Conservation (phyloP, 495 filamentous ascomycete species). For the Hypoxylon rickii region DNA sequence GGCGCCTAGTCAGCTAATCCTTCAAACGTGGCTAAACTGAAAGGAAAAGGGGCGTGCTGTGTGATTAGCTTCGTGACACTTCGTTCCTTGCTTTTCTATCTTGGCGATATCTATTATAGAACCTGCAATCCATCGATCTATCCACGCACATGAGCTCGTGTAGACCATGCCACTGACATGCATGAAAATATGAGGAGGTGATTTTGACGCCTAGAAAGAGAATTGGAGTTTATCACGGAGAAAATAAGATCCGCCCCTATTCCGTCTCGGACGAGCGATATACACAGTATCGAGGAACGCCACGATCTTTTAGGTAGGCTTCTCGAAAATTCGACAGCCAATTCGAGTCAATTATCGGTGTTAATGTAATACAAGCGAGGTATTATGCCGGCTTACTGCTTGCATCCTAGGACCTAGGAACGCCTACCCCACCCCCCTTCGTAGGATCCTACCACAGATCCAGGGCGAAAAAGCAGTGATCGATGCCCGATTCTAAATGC, state of each 20-base stretch:
- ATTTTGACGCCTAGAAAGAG: too few relatives aligned
- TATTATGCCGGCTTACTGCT: background rate
- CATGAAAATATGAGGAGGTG: too few relatives aligned
- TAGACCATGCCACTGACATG: background rate
- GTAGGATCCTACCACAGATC: background rate
- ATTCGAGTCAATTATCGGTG: background rate
- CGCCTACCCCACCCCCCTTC: background rate
- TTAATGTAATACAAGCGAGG: background rate
- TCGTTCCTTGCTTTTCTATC: background rate
- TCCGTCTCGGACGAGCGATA: too few relatives aligned
- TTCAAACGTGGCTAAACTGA: too few relatives aligned
- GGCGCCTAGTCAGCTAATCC: too few relatives aligned
- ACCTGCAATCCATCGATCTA: too few relatives aligned
- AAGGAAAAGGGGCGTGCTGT: too few relatives aligned
- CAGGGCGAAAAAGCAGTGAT: constrained; percentile 1
- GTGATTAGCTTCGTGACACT: too few relatives aligned
- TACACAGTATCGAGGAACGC: too few relatives aligned
- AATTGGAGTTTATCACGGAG: too few relatives aligned
- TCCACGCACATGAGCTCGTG: background rate
- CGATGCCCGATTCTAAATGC: constrained; percentile 8
- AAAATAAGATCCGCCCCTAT: too few relatives aligned
- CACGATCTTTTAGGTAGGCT: background rate
- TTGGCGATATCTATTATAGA: background rate
- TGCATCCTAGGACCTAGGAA: too few relatives aligned
- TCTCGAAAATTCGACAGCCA: background rate